Conservation (phyloP, 495 filamentous ascomycete species). For the Parmelia sp. region DNA sequence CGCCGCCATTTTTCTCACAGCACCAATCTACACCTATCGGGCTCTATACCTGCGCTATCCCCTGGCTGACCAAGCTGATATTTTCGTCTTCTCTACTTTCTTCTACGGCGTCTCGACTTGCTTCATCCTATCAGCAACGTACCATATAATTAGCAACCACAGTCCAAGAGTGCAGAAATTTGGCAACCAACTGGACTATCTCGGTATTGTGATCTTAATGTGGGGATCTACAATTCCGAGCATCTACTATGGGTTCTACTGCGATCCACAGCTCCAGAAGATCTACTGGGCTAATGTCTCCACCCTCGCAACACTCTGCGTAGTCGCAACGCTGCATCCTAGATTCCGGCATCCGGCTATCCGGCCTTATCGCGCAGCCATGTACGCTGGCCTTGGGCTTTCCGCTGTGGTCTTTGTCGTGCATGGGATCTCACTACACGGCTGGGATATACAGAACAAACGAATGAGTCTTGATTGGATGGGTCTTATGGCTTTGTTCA, state of each 20-base stretch:
- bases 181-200: constrained; percentile 44
- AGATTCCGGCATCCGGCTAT: constrained; percentile 21
- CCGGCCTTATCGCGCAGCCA: constrained; percentile 31
- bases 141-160: constrained; percentile 48
- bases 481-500: constrained; percentile 33
- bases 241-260: constrained; percentile 47
- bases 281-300: constrained; percentile 35
- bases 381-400: constrained; percentile 41
- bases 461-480: constrained; percentile 43
- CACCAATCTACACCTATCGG: constrained; percentile 35
- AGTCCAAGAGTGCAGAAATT: constrained; percentile 32
- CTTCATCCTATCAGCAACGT: constrained; percentile 45
- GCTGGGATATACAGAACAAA: constrained; percentile 33
- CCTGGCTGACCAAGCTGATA: constrained; percentile 35
- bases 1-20: constrained; percentile 37
- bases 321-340: constrained; percentile 21
- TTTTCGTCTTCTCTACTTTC: constrained; percentile 41
- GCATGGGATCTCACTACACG: constrained; percentile 38
- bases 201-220: constrained; percentile 49
- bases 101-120: constrained; percentile 46
- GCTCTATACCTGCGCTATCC: constrained; percentile 32
- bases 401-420: constrained; percentile 39
- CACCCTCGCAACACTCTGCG: constrained; percentile 20
- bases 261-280: constrained; percentile 31
- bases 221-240: constrained; percentile 47